phyloP scores from a whole-genome alignment of 192 early-diverging fungal species.

The Umbelopsis vinacea region DNA sequence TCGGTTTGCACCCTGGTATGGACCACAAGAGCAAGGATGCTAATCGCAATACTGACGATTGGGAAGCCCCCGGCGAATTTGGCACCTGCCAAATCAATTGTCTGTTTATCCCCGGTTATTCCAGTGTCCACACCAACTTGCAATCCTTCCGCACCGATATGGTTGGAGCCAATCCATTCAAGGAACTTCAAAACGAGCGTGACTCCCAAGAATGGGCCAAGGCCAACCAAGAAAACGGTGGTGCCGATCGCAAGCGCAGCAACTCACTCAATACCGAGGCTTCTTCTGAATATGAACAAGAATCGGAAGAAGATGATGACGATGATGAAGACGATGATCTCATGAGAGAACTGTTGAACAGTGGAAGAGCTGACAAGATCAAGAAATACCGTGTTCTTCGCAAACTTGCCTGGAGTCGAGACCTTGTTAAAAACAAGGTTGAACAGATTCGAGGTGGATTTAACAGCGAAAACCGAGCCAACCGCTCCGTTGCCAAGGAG shows the following conservation, averaged over 20 bases:
- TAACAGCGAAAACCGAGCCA: slow-evolving; percentile 30
- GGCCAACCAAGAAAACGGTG: not conserved
- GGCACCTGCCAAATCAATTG: slow-evolving; percentile 13
- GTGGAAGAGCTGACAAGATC: slow-evolving; percentile 13
- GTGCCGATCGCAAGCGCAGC: not conserved
- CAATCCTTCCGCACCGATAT: slow-evolving; percentile 28
- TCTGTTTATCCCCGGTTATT: slow-evolving; percentile 30
- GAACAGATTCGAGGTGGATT: slow-evolving; percentile 27
- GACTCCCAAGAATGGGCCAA: slow-evolving; percentile 28
- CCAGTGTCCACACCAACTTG: slow-evolving; percentile 26
- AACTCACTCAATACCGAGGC: not conserved
- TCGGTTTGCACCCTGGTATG: slow-evolving; percentile 20
- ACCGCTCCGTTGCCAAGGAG: slow-evolving; percentile 28
- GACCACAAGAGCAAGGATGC: slow-evolving; percentile 28
- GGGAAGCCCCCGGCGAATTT: slow-evolving; percentile 14
- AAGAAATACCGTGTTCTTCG: slow-evolving; percentile 22
- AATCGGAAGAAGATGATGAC: not conserved
- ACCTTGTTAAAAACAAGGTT: slow-evolving; percentile 26
- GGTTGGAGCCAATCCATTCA: slow-evolving; percentile 33
- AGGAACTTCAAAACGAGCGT: slow-evolving; percentile 14
- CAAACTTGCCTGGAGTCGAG: slow-evolving; percentile 25
- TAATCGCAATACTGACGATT: slow-evolving; percentile 30
- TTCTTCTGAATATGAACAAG: slow-evolving; percentile 11
- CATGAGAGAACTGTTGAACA: slow-evolving; percentile 13
- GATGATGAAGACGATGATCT: slow-evolving; percentile 17